Evolutionary conservation across 2,329 filamentous ascomycete genomes (phyloP).

Genomic region (Fusarium kyushuense): DNA sequence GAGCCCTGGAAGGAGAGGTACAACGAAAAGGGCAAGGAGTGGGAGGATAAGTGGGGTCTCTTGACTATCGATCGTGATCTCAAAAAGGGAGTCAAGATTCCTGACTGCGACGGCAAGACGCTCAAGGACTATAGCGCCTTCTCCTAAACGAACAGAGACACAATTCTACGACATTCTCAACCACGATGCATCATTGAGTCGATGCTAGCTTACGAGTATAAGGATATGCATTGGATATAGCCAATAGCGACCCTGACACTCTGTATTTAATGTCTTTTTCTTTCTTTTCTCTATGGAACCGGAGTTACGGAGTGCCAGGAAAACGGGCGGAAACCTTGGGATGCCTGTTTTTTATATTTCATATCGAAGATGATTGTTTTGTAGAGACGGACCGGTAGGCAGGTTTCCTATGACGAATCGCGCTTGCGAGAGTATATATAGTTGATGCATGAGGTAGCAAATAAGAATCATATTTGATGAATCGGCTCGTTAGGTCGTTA

Average conservation of each 20-base stretch:
- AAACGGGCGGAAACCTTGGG: constrained; percentile 33
- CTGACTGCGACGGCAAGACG: constrained; percentile 84
- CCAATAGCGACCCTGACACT: constrained; percentile 13
- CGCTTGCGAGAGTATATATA: constrained; percentile 35
- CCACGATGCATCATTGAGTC: constrained; percentile 12
- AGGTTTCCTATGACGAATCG: constrained; percentile 18
- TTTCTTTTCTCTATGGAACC: constrained; percentile 12
- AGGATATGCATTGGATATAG: constrained; percentile 30
- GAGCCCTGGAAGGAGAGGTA: constrained; percentile 92
- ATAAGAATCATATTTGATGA: constrained; percentile 19
- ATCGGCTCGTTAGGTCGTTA: neutral
- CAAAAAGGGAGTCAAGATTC: constrained; percentile 86
- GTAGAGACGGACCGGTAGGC: constrained; percentile 16
- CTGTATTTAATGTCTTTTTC: constrained; percentile 29
- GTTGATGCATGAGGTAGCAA: constrained; percentile 29
- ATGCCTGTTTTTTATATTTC: constrained; percentile 21
- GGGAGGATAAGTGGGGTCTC: constrained; percentile 97
- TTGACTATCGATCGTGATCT: constrained; percentile 87
- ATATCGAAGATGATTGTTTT: constrained; percentile 20
- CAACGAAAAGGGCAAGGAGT: constrained; percentile 76
- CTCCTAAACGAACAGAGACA: constrained; percentile 16
- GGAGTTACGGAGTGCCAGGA: constrained; percentile 32
- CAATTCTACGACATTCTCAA: constrained; percentile 1
- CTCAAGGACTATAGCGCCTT: constrained; percentile 51
- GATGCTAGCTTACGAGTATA: constrained; percentile 13